phyloP scores from a whole-genome alignment of 1,139 yeast genomes.

The Wickerhamomyces sp. region DNA sequence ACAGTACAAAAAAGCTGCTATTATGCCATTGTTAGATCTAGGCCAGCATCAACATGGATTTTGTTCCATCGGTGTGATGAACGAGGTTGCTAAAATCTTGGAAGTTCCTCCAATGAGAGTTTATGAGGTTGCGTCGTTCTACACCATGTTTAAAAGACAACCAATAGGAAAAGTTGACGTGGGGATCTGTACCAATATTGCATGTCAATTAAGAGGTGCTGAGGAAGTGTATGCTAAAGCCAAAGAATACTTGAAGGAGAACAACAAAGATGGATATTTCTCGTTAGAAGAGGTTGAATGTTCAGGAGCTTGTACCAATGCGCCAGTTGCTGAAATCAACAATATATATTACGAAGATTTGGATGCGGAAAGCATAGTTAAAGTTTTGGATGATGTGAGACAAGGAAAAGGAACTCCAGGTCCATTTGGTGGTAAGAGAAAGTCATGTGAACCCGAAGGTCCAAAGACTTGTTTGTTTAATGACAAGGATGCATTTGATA shows the following conservation, averaged over 20 bases:
- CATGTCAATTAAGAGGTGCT: slow-evolving; percentile 82
- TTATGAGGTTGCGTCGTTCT: slow-evolving; percentile 88
- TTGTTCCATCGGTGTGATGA: slow-evolving; percentile 87
- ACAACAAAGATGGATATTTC: slow-evolving; percentile 71
- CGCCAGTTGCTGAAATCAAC: slow-evolving; percentile 82
- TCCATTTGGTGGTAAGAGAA: slow-evolving; percentile 59
- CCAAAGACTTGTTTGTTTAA: slow-evolving; percentile 62
- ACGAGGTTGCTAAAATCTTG: slow-evolving; percentile 80
- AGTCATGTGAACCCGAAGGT: slow-evolving; percentile 70
- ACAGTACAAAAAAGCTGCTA: slow-evolving; percentile 84
- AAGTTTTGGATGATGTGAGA: slow-evolving; percentile 58
- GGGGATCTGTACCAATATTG: slow-evolving; percentile 88
- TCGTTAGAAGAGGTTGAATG: slow-evolving; percentile 88
- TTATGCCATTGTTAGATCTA: slow-evolving; percentile 80
- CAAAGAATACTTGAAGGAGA: slow-evolving; percentile 64
- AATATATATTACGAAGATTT: slow-evolving; percentile 84
- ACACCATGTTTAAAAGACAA: slow-evolving; percentile 85
- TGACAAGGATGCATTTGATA: slow-evolving; percentile 57
- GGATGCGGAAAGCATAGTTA: slow-evolving; percentile 60
- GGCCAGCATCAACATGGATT: slow-evolving; percentile 89
- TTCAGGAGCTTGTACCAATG: slow-evolving; percentile 89
- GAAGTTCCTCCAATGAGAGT: slow-evolving; percentile 96
- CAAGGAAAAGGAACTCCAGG: slow-evolving; percentile 63
- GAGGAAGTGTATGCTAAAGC: slow-evolving; percentile 74
- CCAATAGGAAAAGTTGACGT: slow-evolving; percentile 85